Base-by-base conservation (phyloP, 305 asterid genomes). In the Plantago rigida region DNA sequence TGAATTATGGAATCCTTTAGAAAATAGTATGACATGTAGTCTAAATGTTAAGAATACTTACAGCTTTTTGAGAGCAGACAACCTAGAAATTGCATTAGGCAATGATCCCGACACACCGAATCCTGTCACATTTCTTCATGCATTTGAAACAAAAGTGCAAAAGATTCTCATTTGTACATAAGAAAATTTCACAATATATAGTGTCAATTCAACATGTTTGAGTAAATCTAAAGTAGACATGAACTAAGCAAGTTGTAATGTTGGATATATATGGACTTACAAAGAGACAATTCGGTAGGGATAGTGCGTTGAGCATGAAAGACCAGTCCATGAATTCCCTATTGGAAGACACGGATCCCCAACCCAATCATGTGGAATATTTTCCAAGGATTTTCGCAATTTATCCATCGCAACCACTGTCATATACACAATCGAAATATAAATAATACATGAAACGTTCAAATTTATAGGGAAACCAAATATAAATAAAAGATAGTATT, bases 281-380 rank as follows among this genome's bases (percentile, higher is more conserved):
- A 91, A 53, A 31, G 95, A 63, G 63, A 64, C 51, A 68, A 91
- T 54, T 47, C 93, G 79, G 28, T 73, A 47, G 10, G 77, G 69
- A 42, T 29, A 60, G n/a, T 64, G 70, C n/a, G 11, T 22, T 2
- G 78, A 70, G 66, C 98, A 91, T 2, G 67, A 36, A 52, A 91
- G 69, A 56, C 96, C 96, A 13, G 85, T 75, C 98, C 98, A 91
- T 3, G 87, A 49, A 58, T 80, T 58, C 46, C 60, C 85, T 31
- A 65, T 44, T 1, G 96, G 96, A 55, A 83, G 56, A 73, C 98
- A 91, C 0, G 98, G 98, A 83, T 91, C 98, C 34, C 95, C 98
- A 4, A 63, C 15, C 98, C 98, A 88, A 77, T 88, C 94, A 47
- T 67, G 79, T 5, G 90, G 93, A 0, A 29, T 69, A 9, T 83